Evolutionary conservation across 305 asterid species (phyloP).

Genomic region (Fraxinus baroniana): DNA sequence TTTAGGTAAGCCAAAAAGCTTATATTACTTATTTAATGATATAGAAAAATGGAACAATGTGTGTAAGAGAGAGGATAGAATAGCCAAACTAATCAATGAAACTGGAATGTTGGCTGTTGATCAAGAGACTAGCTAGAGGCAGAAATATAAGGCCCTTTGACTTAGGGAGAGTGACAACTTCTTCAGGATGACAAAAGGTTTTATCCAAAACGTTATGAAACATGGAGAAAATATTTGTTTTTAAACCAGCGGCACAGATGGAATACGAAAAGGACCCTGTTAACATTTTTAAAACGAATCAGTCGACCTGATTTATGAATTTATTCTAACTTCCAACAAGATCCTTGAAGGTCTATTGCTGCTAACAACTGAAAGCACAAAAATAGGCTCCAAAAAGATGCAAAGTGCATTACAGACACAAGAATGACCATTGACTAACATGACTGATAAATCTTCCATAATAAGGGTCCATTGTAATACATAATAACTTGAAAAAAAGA

Average conservation of each 20-base stretch:
- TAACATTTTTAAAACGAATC: background rate
- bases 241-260: background rate
- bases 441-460: background rate
- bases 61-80: background rate
- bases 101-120: background rate
- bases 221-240: background rate
- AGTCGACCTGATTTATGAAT: background rate
- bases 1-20: background rate
- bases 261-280: background rate
- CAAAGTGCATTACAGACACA: background rate
- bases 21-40: background rate
- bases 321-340: background rate
- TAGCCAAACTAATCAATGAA: background rate
- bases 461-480: background rate
- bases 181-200: background rate
- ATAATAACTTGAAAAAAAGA: background rate
- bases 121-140: conserved; percentile 2
- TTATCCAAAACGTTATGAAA: background rate
- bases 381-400: background rate
- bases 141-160: background rate
- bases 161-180: background rate
- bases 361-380: conserved; percentile 3
- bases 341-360: background rate
- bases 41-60: background rate
- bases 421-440: conserved; percentile 6